phyloP scores from a whole-genome alignment of 2,329 filamentous ascomycete genomes.

The Colletotrichum sp. region DNA sequence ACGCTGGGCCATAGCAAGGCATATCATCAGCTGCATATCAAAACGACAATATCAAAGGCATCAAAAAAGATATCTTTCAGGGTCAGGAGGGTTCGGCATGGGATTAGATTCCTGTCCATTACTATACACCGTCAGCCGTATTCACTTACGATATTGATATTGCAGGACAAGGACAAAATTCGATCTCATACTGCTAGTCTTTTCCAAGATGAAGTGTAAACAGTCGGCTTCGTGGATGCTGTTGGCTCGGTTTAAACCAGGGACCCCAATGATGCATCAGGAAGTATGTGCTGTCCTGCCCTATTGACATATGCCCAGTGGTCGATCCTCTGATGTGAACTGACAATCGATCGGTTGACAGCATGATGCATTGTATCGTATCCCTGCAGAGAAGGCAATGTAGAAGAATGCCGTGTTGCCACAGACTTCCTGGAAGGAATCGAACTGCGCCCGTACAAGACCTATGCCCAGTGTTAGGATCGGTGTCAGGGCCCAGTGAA shows the following conservation, averaged over 20 bases:
- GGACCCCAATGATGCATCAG: not conserved
- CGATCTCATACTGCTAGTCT: not conserved
- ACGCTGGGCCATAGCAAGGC: not conserved
- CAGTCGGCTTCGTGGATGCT: rapidly evolving
- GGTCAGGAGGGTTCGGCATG: rapidly evolving
- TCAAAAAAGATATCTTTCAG: not conserved
- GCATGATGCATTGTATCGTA: not conserved
- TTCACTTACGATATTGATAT: not conserved
- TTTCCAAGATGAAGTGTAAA: not conserved
- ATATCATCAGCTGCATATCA: rapidly evolving
- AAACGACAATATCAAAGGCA: not conserved
- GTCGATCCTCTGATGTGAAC: not conserved
- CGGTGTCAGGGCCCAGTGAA: not conserved
- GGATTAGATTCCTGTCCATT: not conserved
- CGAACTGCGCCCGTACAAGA: not conserved
- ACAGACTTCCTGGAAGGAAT: not conserved
- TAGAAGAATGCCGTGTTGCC: not conserved
- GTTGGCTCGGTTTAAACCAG: not conserved
- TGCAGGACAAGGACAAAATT: not conserved
- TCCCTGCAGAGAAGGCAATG: not conserved
- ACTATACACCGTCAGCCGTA: rapidly evolving
- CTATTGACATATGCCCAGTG: not conserved
- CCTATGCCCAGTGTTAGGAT: not conserved
- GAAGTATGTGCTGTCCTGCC: not conserved
- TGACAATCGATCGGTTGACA: not conserved